Evolutionary conservation across 345 rosid species (phyloP).

Genomic region (Eucalyptus brandiana): DNA sequence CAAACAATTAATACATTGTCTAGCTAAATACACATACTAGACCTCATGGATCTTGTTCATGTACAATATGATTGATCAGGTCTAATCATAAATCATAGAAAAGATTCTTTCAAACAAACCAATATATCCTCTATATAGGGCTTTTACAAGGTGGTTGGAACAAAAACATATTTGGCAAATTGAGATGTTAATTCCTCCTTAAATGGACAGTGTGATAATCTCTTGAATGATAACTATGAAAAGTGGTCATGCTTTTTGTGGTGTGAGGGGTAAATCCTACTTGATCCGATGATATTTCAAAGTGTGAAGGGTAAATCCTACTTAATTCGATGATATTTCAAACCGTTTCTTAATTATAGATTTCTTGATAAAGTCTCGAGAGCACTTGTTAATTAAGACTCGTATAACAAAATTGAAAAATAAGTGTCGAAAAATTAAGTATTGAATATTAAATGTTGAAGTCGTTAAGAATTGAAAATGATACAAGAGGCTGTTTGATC

Average conservation of each 20-base stretch:
- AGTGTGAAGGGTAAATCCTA: background rate
- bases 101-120: background rate
- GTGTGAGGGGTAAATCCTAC: background rate
- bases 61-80: no score
- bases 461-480: background rate
- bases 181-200: background rate
- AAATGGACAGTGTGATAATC: background rate
- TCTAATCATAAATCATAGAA: background rate
- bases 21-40: background rate
- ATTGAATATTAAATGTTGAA: background rate
- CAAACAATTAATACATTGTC: background rate
- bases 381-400: background rate
- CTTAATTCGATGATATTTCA: no score
- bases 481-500: background rate
- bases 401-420: background rate
- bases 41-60: background rate
- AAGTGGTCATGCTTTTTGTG: background rate
- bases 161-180: background rate
- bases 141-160: no score
- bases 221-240: background rate
- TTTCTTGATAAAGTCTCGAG: background rate
- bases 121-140: background rate
- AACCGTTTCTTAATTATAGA: background rate
- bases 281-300: background rate
- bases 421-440: background rate